Conservation (phyloP, 2,329 filamentous ascomycete species). For the Parafenestella ontariensis region DNA sequence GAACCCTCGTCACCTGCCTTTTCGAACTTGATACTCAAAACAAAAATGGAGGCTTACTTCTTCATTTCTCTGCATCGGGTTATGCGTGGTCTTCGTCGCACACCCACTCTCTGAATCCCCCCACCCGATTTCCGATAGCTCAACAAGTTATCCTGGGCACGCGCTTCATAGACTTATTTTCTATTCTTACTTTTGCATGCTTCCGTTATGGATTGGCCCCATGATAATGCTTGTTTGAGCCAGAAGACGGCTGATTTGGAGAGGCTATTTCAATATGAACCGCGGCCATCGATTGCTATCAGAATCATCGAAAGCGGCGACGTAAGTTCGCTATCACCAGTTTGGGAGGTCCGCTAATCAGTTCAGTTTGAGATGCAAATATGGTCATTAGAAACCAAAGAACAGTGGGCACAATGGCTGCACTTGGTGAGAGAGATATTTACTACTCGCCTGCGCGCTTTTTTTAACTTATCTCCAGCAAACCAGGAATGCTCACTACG, state of each 20-base stretch:
- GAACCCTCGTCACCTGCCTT: background rate
- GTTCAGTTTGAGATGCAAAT: constrained; percentile 11
- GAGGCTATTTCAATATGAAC: constrained; percentile 17
- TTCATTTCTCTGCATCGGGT: background rate
- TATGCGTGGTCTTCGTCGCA: too few species aligned
- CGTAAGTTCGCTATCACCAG: constrained; percentile 8
- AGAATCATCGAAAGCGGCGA: constrained; percentile 4
- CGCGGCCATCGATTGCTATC: constrained; percentile 9
- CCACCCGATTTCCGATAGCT: too few species aligned
- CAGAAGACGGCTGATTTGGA: background rate
- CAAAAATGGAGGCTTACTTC: background rate
- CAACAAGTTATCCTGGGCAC: too few species aligned
- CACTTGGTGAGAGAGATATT: constrained; percentile 5
- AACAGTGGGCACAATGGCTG: constrained; percentile 16
- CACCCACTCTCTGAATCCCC: too few species aligned
- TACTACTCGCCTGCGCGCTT: background rate
- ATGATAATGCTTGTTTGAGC: constrained; percentile 13
- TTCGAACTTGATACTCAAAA: background rate
- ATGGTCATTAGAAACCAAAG: constrained; percentile 5
- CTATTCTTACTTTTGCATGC: background rate
- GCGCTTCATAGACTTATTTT: too few species aligned
- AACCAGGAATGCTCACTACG: background rate
- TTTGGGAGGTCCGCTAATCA: background rate
- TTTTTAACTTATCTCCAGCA: background rate
- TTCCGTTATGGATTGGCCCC: constrained; percentile 16